A percentile compares a stretch with the other conserved stretches of the same genome.
Conservation (phyloP, 2,329 filamentous ascomycete species). For the Podosphaera fusca region DNA sequence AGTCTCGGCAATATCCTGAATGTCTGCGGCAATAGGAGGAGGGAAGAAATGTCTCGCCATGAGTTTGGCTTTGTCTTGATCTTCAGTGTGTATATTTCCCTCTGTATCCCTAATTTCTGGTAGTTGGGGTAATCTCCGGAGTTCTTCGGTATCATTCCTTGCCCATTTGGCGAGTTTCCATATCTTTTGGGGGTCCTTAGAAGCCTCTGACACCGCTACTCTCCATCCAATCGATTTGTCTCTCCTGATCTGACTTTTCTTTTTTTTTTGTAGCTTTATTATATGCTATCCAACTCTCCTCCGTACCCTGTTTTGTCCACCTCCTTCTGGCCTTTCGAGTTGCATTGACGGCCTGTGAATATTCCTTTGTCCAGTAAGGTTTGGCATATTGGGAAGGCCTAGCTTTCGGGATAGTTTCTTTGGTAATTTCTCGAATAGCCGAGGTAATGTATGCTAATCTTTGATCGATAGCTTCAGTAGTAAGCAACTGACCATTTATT, state of each 20-base stretch:
- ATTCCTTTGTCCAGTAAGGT: neutral
- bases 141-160: neutral
- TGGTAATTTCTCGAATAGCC: no score
- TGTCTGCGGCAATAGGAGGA: no score
- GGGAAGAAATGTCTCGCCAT: no score
- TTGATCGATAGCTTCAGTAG: no score
- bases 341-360: neutral
- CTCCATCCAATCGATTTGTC: neutral
- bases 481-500: no score
- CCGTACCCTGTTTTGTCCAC: neutral
- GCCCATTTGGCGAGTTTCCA: neutral
- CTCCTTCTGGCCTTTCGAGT: neutral
- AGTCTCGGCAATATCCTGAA: no score
- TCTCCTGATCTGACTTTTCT: neutral
- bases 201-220: neutral
- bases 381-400: neutral
- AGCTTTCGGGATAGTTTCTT: no score
- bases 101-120: no score
- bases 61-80: no score
- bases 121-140: neutral
- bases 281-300: neutral
- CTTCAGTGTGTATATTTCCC: no score
- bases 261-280: neutral
- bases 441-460: no score
- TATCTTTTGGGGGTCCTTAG: neutral